Percentiles rank a stretch among this genome's conserved stretches.
phyloP scores from a whole-genome alignment of 176 grass and related monocot genomes.

The Chrysopogon serrulatus region DNA sequence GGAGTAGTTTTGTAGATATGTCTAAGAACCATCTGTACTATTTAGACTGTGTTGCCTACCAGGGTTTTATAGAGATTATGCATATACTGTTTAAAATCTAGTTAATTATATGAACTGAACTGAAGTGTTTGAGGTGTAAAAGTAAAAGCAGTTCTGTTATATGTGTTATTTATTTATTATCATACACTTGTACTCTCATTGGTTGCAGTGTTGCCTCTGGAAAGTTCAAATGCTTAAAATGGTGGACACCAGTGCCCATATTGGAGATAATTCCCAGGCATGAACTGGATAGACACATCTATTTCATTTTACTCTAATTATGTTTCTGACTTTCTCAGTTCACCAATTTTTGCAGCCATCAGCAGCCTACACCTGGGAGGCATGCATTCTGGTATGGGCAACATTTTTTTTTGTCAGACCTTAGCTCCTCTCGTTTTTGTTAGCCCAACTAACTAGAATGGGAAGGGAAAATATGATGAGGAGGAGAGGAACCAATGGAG shows the following conservation, averaged over 20 bases:
- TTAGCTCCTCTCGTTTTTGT: background rate
- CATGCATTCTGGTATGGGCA: conserved; percentile 82
- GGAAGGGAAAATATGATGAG: too few relatives aligned
- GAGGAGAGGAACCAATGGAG: too few relatives aligned
- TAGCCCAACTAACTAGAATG: too few relatives aligned
- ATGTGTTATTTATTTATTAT: conserved; percentile 13
- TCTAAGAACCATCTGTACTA: conserved; percentile 5
- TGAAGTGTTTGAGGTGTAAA: background rate
- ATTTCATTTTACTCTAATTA: background rate
- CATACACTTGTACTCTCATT: conserved; percentile 1
- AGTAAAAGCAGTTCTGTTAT: background rate
- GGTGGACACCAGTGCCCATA: conserved; percentile 33
- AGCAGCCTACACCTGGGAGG: conserved; percentile 85
- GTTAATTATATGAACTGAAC: background rate
- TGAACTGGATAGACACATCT: conserved; percentile 4
- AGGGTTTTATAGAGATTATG: background rate
- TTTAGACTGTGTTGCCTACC: background rate
- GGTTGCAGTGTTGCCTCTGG: conserved; percentile 77
- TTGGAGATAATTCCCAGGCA: conserved; percentile 61
- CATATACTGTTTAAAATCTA: background rate
- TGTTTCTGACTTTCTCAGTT: conserved; percentile 30
- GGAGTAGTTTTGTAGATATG: background rate
- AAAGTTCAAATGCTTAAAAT: conserved; percentile 76
- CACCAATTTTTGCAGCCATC: conserved; percentile 57
- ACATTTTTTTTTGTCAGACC: background rate